These are phyloP conservation scores for Theileria luwenshuni DNA, from an alignment of 169 alveolate genomes.

Conservation along the genomic window DNA sequence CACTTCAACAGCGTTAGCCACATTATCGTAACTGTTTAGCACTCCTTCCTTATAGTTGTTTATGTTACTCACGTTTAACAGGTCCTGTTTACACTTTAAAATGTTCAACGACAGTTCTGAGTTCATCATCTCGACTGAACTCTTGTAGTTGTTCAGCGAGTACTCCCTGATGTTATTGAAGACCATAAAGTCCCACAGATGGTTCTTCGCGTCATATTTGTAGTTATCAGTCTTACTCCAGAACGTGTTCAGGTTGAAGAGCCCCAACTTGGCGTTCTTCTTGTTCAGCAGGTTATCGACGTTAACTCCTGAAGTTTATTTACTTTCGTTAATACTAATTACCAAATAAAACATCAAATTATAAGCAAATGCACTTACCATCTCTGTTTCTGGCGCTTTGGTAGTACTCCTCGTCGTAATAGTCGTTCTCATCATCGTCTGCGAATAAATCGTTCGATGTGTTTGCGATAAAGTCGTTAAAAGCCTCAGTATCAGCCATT, in stretches of 20 bases:
- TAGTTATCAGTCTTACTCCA: constrained; percentile 41
- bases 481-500: constrained; percentile 21
- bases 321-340: neutral
- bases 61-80: neutral
- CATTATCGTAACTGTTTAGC: neutral
- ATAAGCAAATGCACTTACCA: too few species aligned
- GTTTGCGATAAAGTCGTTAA: constrained; percentile 18
- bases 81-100: constrained; percentile 5
- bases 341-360: too few species aligned
- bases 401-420: constrained; percentile 43
- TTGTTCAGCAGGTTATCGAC: neutral
- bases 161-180: constrained; percentile 50
- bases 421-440: constrained; percentile 55
- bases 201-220: constrained; percentile 31
- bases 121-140: constrained; percentile 28
- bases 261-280: constrained; percentile 13
- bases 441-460: constrained; percentile 47
- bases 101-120: constrained; percentile 41
- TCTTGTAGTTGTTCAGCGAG: constrained; percentile 26
- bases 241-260: constrained; percentile 34
- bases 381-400: too few species aligned
- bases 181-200: constrained; percentile 62
- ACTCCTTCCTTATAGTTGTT: neutral
- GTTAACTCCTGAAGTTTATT: constrained; percentile 25
- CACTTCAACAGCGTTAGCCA: neutral